These are phyloP conservation scores for Clarireedia paspali DNA, from an alignment of 2,329 filamentous ascomycete genomes.

Conservation along the genomic window DNA sequence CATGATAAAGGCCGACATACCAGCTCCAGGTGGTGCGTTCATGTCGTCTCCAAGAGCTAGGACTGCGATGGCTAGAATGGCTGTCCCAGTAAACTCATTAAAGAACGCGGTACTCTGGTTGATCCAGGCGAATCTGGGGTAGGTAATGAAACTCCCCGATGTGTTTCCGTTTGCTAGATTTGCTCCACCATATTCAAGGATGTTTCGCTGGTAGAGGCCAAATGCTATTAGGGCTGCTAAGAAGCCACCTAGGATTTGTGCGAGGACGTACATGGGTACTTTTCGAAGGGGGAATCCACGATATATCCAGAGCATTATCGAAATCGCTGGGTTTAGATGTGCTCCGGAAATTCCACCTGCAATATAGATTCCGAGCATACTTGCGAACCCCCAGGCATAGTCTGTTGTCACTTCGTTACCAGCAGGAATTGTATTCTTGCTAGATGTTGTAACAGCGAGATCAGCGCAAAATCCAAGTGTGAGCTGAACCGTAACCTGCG, in stretches of 20 bases:
- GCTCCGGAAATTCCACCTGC: constrained; percentile 40
- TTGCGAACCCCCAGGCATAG: constrained; percentile 46
- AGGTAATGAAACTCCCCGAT: constrained; percentile 37
- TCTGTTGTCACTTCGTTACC: constrained; percentile 37
- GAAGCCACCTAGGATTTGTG: constrained; percentile 46
- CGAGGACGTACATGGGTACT: constrained; percentile 41
- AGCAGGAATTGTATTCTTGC: constrained; percentile 13
- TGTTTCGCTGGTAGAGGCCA: constrained; percentile 34
- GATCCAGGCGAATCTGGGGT: constrained; percentile 34
- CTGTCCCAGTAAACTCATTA: constrained; percentile 39
- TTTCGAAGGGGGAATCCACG: constrained; percentile 45
- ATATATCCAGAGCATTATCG: constrained; percentile 39
- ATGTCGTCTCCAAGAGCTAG: constrained; percentile 39
- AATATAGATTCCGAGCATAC: constrained; percentile 43
- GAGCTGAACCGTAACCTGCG: constrained; percentile 31
- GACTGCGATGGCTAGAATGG: constrained; percentile 34
- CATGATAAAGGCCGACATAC: constrained; percentile 43
- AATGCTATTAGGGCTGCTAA: constrained; percentile 40
- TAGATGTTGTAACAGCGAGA: constrained; percentile 32
- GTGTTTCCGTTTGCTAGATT: constrained; percentile 26
- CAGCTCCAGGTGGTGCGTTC: constrained; percentile 40
- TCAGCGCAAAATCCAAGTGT: constrained; percentile 41
- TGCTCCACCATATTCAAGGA: constrained; percentile 22
- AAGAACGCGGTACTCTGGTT: constrained; percentile 35
- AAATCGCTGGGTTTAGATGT: constrained; percentile 38